phyloP scores from a whole-genome alignment of 768 basidiomycete species.

The Leccinum subgranulosum region DNA sequence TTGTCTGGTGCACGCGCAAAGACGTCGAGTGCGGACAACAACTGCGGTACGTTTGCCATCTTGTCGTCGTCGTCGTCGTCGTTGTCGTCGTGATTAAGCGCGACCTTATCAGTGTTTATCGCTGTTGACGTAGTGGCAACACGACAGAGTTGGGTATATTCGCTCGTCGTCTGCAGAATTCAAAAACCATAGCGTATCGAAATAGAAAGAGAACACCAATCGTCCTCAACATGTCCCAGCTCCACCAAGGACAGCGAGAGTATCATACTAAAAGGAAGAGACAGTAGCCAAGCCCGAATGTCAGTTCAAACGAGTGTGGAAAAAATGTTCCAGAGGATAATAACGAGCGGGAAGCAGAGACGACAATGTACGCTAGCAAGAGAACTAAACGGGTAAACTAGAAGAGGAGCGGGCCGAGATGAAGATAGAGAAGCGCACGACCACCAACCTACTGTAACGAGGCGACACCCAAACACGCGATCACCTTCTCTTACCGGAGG shows the following conservation, averaged over 20 bases:
- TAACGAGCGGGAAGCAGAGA: conserved; percentile 32
- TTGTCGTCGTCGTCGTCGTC: conserved; percentile 13
- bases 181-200: conserved; percentile 12
- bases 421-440: conserved; percentile 24
- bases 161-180: conserved; percentile 12
- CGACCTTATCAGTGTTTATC: conserved; percentile 27
- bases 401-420: conserved; percentile 33
- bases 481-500: conserved; percentile 28
- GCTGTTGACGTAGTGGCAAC: conserved; percentile 34
- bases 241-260: conserved; percentile 38
- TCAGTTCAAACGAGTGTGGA: conserved; percentile 59
- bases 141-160: conserved; percentile 34
- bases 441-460: conserved; percentile 31
- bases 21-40: conserved; percentile 75
- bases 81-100: conserved; percentile 1
- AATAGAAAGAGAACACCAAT: conserved; percentile 15
- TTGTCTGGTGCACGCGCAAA: conserved; percentile 84
- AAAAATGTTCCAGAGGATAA: conserved; percentile 40
- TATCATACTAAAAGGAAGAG: conserved; percentile 47
- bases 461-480: conserved; percentile 16
- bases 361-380: conserved; percentile 43
- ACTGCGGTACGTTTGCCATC: conserved; percentile 69
- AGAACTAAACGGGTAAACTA: conserved; percentile 35
- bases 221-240: conserved; percentile 21
- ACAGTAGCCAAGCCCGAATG: conserved; percentile 47